Base-by-base conservation (phyloP, 306 rosid species). In the cucumber (Cucumis sativus) region DNA sequence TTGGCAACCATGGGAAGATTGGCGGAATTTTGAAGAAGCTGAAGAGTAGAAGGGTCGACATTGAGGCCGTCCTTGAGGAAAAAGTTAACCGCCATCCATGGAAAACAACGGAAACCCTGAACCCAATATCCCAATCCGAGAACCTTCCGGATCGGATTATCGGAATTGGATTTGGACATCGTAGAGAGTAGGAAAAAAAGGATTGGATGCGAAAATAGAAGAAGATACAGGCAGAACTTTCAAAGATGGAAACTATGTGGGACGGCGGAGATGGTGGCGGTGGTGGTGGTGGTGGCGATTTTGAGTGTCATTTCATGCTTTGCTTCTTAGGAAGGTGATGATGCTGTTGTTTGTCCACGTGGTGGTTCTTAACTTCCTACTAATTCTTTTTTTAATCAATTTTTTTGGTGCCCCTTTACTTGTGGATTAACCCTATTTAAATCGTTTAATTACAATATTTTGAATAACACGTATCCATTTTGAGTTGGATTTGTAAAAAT, bases 1-100 rank as follows among this genome's bases (percentile, higher is more conserved):
- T 95, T 95, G 0, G 96, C 97, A 60, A 92, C 90, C 98, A 92
- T 95, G 8, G 98, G 98, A 67, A 92, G 89, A 78, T 90, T 92
- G 14, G 96, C 95, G 4, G 96, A 92, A 83, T 82, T 92, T 85
- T 78, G 97, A 25, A 95, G 97, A 72, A 95, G 61, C 80, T 95
- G 98, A 4, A 95, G 89, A 63, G 91, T 89, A 18, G 96, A 86
- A 64, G 97, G 90, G 28, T 92, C 88, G n/a, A 90, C 96, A 54
- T 80, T 84, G 70, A 95, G 88, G 0, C 84, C 90, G 79, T 95
- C 98, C 56, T 95, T 95, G 59, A 95, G 96, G 82, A 86, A 94
- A 84, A 92, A 94, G 80, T 76, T 87, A 58, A 95, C 90, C 12
- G 84, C 96, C 82, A 95, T 85, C 98, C 97, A 92, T 75, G 97